Evolutionary conservation across 306 rosid species (phyloP).

Genomic region (Urtica urens): DNA sequence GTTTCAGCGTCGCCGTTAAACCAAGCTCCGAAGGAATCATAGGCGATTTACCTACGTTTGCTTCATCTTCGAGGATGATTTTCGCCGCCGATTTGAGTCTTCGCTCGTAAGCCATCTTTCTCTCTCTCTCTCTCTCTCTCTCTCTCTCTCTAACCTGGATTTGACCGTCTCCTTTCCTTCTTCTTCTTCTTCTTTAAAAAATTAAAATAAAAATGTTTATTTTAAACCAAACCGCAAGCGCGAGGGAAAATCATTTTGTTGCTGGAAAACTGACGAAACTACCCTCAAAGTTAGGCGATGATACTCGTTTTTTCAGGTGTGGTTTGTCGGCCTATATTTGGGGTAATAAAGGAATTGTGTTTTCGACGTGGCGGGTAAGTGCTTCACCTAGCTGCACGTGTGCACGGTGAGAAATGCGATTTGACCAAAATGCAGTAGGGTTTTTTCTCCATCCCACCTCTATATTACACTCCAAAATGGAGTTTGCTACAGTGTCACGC

Average conservation of each 20-base stretch:
- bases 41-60: constrained; percentile 23
- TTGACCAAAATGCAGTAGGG: no score
- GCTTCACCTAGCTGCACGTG: no score
- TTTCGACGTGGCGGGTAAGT: no score
- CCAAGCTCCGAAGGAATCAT: constrained; percentile 34
- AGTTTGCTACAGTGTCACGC: no score
- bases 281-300: neutral
- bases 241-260: constrained; percentile 7
- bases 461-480: no score
- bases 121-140: neutral
- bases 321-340: no score
- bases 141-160: no score
- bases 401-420: no score
- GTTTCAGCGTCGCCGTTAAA: constrained; percentile 61
- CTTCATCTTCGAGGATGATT: constrained; percentile 28
- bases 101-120: constrained; percentile 46
- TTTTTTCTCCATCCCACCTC: no score
- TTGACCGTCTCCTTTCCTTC: neutral
- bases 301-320: neutral
- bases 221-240: constrained; percentile 19
- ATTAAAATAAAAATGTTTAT: constrained; percentile 1
- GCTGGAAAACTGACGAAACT: neutral
- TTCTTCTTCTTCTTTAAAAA: neutral
- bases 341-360: neutral
- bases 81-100: constrained; percentile 50